phyloP scores from a whole-genome alignment of 495 filamentous ascomycete species.

The Trichoderma erinaceum region DNA sequence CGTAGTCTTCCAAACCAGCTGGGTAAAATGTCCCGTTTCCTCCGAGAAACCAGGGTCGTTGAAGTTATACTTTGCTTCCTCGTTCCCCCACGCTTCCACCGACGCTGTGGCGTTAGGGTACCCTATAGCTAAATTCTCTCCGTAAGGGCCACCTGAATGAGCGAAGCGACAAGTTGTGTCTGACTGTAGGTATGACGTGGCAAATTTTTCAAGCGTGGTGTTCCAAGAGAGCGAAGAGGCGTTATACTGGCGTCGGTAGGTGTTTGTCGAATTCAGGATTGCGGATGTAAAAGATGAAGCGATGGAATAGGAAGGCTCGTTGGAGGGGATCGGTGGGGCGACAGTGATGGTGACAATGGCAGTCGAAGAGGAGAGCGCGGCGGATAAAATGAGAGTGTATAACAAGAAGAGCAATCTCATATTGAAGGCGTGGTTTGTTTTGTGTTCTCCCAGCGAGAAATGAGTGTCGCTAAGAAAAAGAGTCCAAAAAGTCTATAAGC shows the following conservation, averaged over 20 bases:
- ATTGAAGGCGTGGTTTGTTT: not conserved
- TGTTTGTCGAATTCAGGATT: conserved; percentile 61
- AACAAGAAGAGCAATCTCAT: not conserved
- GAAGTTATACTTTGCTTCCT: conserved; percentile 56
- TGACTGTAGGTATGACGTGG: conserved; percentile 30
- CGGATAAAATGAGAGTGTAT: not conserved
- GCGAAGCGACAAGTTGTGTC: conserved; percentile 48
- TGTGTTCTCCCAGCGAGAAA: not conserved
- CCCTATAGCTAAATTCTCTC: conserved; percentile 73
- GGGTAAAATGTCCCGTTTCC: conserved; percentile 77
- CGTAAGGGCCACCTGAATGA: conserved; percentile 63
- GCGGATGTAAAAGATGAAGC: conserved; percentile 45
- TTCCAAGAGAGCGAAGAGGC: conserved; percentile 62
- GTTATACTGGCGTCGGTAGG: conserved; percentile 59
- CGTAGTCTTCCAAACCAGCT: conserved; percentile 73
- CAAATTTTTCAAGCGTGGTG: conserved; percentile 50
- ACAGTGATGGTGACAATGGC: conserved; percentile 25
- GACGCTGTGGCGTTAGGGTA: conserved; percentile 54
- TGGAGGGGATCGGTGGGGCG: conserved; percentile 25
- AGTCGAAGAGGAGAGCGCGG: not conserved
- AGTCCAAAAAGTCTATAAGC: not conserved
- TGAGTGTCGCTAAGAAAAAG: not conserved
- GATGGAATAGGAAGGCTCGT: conserved; percentile 43
- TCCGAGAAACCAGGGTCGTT: conserved; percentile 48
- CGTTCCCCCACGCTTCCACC: conserved; percentile 63